Conservation (phyloP, 1,139 yeast genomes). For the Casaregolazyma suthepensis region DNA sequence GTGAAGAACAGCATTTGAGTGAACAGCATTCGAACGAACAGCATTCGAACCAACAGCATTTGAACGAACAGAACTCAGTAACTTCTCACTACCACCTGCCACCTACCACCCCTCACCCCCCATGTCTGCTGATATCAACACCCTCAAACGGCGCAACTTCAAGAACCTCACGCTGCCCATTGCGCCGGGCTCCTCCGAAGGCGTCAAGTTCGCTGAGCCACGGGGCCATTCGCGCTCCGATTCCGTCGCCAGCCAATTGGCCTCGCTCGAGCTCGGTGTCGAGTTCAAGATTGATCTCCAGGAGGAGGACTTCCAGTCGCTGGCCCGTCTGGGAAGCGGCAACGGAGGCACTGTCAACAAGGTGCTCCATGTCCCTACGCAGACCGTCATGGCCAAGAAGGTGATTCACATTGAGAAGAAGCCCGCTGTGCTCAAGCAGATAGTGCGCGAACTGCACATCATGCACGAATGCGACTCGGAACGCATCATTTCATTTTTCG, state of each 20-base stretch:
- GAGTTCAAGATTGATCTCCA: constrained; percentile 48
- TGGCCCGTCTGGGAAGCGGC: constrained; percentile 83
- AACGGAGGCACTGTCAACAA: constrained; percentile 91
- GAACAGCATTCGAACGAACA: too few species aligned
- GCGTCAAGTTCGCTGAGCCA: background rate
- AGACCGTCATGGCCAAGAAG: constrained; percentile 85
- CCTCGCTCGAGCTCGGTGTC: constrained; percentile 40
- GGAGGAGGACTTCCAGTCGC: constrained; percentile 63
- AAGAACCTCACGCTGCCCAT: constrained; percentile 56
- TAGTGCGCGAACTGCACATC: constrained; percentile 79
- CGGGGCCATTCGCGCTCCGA: constrained; percentile 24
- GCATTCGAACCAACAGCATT: too few species aligned
- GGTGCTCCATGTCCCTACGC: constrained; percentile 82
- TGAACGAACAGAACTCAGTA: too few species aligned
- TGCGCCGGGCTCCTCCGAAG: constrained; percentile 15
- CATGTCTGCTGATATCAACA: constrained; percentile 43
- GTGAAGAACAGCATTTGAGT: too few species aligned
- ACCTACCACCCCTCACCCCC: too few species aligned
- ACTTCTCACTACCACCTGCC: too few species aligned
- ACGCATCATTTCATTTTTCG: constrained; percentile 81
- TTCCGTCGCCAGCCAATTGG: constrained; percentile 22
- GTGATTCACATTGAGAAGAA: constrained; percentile 83
- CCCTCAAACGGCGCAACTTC: constrained; percentile 66
- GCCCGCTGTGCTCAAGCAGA: constrained; percentile 74
- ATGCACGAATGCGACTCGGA: constrained; percentile 83